phyloP scores from a whole-genome alignment of 345 rosid species.

The Eucalyptus regnans region DNA sequence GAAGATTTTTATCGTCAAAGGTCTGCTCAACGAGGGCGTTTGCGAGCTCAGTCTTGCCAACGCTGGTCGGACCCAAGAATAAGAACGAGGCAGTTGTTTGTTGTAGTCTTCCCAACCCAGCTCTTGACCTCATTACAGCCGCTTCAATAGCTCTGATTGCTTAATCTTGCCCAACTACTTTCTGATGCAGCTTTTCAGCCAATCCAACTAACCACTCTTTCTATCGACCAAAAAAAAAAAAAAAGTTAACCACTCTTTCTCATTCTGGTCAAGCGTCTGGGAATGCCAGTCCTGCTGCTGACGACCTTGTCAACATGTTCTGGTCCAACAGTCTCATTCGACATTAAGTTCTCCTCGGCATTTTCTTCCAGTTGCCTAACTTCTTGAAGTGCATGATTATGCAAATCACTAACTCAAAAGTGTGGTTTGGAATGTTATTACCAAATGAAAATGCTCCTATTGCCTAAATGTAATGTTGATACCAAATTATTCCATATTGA shows the following conservation, averaged over 20 bases:
- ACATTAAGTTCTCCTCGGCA: constrained; percentile 50
- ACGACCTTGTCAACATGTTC: constrained; percentile 88
- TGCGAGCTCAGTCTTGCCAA: constrained; percentile 84
- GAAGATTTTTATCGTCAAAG: constrained; percentile 65
- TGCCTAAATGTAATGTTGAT: no score
- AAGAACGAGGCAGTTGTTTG: constrained; percentile 93
- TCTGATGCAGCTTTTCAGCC: constrained; percentile 54
- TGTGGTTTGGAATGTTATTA: no score
- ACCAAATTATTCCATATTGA: no score
- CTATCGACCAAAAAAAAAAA: neutral
- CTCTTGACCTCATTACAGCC: constrained; percentile 75
- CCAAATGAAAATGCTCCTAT: no score
- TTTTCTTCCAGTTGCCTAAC: constrained; percentile 40
- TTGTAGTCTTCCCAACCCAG: constrained; percentile 79
- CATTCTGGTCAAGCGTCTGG: constrained; percentile 78
- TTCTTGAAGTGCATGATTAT: constrained; percentile 11
- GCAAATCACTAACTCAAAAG: neutral
- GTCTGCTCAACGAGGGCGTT: constrained; percentile 89
- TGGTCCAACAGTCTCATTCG: constrained; percentile 70
- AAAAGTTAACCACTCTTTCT: constrained; percentile 39
- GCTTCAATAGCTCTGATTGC: constrained; percentile 68
- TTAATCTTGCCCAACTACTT: constrained; percentile 36
- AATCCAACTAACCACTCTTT: constrained; percentile 69
- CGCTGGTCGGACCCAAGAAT: constrained; percentile 89
- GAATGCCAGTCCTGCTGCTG: constrained; percentile 81